A percentile compares a stretch with the other conserved stretches of the same genome.
Conservation (phyloP, 2,329 filamentous ascomycete genomes). For the Stenocarpella maydis region DNA sequence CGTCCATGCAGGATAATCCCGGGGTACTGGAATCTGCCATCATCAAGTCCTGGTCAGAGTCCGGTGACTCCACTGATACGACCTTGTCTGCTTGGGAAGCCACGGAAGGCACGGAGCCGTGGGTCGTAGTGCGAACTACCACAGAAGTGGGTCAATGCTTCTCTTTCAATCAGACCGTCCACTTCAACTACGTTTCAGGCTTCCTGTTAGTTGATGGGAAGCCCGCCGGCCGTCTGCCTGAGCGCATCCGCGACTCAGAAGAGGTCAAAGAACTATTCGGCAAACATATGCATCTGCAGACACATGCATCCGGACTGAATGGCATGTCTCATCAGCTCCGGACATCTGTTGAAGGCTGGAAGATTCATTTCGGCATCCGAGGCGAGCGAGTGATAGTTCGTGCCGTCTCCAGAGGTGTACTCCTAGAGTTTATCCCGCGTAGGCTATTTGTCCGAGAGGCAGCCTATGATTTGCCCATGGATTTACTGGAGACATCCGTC, state of each 20-base stretch:
- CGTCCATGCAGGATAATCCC: conserved; percentile 43
- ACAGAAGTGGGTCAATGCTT: conserved; percentile 1
- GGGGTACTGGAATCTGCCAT: conserved; percentile 47
- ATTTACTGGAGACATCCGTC: conserved; percentile 59
- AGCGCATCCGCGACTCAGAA: conserved; percentile 53
- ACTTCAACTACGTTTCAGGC: conserved; percentile 48
- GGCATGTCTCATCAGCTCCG: conserved; percentile 60
- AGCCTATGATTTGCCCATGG: conserved; percentile 57
- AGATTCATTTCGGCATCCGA: conserved; percentile 64
- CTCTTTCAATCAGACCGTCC: conserved; percentile 38
- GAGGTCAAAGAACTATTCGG: conserved; percentile 62
- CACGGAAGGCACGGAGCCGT: conserved; percentile 46
- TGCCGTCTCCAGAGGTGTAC: conserved; percentile 41
- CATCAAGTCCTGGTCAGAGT: conserved; percentile 52
- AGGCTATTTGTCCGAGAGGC: conserved; percentile 40
- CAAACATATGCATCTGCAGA: conserved; percentile 54
- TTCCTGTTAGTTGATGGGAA: conserved; percentile 48
- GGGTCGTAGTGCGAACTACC: conserved; percentile 40
- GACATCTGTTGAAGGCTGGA: conserved; percentile 48
- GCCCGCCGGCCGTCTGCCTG: conserved; percentile 57
- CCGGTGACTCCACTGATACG: conserved; percentile 36
- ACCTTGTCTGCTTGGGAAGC: background rate
- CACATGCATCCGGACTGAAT: conserved; percentile 57
- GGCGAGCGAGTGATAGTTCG: conserved; percentile 52
- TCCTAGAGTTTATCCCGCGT: conserved; percentile 48